Conservation (phyloP, 148 eudicot genomes). For the Rhododendron molle region DNA sequence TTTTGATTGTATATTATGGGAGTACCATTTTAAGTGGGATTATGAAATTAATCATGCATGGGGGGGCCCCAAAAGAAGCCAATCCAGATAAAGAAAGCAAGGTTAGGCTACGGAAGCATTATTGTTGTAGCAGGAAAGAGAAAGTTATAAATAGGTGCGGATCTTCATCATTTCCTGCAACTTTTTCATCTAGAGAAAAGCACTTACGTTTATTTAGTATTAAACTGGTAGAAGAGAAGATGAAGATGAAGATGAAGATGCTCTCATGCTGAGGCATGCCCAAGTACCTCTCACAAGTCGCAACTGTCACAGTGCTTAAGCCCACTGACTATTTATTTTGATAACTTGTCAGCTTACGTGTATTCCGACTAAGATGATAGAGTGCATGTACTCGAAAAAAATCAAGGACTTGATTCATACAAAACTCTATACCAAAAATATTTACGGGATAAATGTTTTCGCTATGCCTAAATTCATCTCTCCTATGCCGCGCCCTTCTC, state of each 20-base stretch:
- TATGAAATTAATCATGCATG: not conserved
- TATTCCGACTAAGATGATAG: too few relatives aligned
- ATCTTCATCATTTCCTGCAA: not conserved
- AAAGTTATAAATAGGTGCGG: not conserved
- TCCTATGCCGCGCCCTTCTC: not conserved
- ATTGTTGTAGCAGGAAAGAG: not conserved
- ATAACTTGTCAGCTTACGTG: too few relatives aligned
- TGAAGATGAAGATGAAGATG: not conserved
- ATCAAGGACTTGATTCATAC: not conserved
- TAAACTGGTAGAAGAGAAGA: not conserved
- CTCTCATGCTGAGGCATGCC: not conserved
- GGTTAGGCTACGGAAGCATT: not conserved
- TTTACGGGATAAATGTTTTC: not conserved
- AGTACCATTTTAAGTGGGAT: not conserved
- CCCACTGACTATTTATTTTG: not conserved
- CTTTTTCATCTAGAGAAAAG: not conserved
- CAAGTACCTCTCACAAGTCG: not conserved
- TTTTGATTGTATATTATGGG: not conserved
- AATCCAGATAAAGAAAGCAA: not conserved
- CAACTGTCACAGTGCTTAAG: not conserved
- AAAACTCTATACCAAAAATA: not conserved
- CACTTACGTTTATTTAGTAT: not conserved
- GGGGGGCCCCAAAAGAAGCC: not conserved
- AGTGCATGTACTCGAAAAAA: not conserved
- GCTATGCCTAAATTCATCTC: not conserved